A percentile compares a stretch with the other conserved stretches of the same genome.
phyloP scores from a whole-genome alignment of 371 early-diverging fungal genomes.

The Haplosporangium sp. region DNA sequence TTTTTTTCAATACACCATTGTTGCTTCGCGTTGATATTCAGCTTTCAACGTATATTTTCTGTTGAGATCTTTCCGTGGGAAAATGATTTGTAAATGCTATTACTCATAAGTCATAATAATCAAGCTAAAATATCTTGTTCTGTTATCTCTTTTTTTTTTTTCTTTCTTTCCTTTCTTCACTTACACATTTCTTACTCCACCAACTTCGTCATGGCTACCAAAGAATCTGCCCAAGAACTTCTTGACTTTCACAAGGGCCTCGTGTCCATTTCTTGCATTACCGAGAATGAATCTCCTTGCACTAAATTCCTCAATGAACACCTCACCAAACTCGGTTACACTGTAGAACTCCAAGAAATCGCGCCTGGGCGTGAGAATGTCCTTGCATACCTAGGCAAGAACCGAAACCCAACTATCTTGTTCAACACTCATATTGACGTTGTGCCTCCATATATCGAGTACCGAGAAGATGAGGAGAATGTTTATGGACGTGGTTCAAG shows the following conservation, averaged over 20 bases:
- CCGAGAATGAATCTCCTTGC: conserved; percentile 53
- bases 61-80: too few species aligned
- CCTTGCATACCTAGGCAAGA: conserved; percentile 51
- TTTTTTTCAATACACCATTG: too few species aligned
- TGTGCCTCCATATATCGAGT: conserved; percentile 60
- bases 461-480: conserved; percentile 58
- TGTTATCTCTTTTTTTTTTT: neutral
- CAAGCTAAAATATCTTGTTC: neutral
- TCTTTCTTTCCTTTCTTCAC: neutral
- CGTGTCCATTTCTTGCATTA: conserved; percentile 55
- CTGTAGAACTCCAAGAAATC: conserved; percentile 54
- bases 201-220: conserved; percentile 29
- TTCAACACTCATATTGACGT: conserved; percentile 62
- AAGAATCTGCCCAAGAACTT: conserved; percentile 39
- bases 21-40: too few species aligned
- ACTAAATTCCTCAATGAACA: conserved; percentile 41
- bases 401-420: conserved; percentile 50
- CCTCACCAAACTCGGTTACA: conserved; percentile 54
- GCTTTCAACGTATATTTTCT: too few species aligned
- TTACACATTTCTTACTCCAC: neutral
- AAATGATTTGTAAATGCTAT: neutral
- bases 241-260: conserved; percentile 55
- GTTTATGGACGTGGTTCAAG: conserved; percentile 61
- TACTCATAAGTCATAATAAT: neutral
- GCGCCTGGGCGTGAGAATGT: conserved; percentile 58